Evolutionary conservation across 1,284 basidiomycete species (phyloP), one percentile per base, ranked within the genome.

Genomic region (Marasmius sp.): DNA sequence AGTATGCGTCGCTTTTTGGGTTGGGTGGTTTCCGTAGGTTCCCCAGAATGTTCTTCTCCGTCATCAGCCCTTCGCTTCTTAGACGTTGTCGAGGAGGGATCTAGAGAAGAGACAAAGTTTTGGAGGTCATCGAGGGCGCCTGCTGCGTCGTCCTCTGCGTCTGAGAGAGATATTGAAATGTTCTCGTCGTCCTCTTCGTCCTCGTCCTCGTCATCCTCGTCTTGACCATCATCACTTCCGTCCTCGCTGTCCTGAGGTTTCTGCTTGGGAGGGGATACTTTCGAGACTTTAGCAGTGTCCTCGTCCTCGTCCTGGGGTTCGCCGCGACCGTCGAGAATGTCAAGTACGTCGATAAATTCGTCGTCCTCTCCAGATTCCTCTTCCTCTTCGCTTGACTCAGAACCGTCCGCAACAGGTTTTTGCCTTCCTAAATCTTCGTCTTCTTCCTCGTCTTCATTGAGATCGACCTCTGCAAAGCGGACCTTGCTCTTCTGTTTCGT

Each of bases 41-140:
- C 64, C 18, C 71, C 67, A 2, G 61, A 66, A 8, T 68, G 67
- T 16, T 75, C 77, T 6, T 72, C 27, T 27, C 27, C 75, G 18
- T 71, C 71, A 34, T 78, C 72, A 0, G 84, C 82, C 74, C 93
- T 94, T 62, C 93, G 86, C 75, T 97, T 95, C 67, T 84, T 85
- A 14, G 84, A 36, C 6, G 20, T 18, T 8, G 60, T 51, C n/a
- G 62, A 76, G 0, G 82, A 73, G 1, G 81, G 72, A 61, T 90
- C 86, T 58, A 96, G 85, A n/a, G 75, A 79, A 1, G 86, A 83
- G 52, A 96, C 86, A 67, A 94, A 93, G 7, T 75, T 79, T 64
- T 88, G 85, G 1, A 96, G 85, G 41, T 85, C 82, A 41, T 87
- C 83, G 5, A 94, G 77, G 1, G 87, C 89, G 54, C 82, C 83